These are phyloP conservation scores for Erodium trifolium DNA, from an alignment of 441 rosid species.

Conservation along the genomic window DNA sequence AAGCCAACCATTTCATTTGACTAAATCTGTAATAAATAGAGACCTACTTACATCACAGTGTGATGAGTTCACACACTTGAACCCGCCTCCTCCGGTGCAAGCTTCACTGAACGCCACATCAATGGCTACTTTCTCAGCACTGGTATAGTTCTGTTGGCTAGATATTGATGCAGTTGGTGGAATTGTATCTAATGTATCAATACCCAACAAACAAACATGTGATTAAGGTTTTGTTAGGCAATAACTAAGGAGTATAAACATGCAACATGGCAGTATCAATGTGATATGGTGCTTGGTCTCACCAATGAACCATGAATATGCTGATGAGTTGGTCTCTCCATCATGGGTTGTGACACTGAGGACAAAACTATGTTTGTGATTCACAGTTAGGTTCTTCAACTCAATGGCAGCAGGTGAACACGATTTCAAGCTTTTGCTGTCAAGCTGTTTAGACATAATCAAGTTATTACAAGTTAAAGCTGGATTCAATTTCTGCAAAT, in stretches of 20 bases:
- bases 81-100: conserved; percentile 40
- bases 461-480: neutral
- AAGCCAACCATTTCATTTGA: neutral
- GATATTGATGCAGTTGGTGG: conserved; percentile 44
- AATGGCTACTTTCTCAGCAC: conserved; percentile 33
- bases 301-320: conserved; percentile 43
- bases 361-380: conserved; percentile 34
- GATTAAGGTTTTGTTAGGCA: neutral
- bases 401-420: conserved; percentile 29
- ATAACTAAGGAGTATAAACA: neutral
- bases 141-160: conserved; percentile 35
- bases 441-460: conserved; percentile 32
- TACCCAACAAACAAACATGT: neutral
- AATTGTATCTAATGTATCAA: conserved; percentile 28
- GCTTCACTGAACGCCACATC: conserved; percentile 43
- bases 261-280: neutral
- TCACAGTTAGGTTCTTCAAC: conserved; percentile 34
- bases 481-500: neutral
- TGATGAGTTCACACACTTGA: conserved; percentile 46
- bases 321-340: conserved; percentile 38
- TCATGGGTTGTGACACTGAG: conserved; percentile 33
- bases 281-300: neutral
- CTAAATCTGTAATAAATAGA: neutral
- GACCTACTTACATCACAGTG: conserved; percentile 40
- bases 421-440: conserved; percentile 31